These are phyloP conservation scores for Coemansia umbellata DNA, from an alignment of 192 early-diverging fungal species.

Conservation along the genomic window DNA sequence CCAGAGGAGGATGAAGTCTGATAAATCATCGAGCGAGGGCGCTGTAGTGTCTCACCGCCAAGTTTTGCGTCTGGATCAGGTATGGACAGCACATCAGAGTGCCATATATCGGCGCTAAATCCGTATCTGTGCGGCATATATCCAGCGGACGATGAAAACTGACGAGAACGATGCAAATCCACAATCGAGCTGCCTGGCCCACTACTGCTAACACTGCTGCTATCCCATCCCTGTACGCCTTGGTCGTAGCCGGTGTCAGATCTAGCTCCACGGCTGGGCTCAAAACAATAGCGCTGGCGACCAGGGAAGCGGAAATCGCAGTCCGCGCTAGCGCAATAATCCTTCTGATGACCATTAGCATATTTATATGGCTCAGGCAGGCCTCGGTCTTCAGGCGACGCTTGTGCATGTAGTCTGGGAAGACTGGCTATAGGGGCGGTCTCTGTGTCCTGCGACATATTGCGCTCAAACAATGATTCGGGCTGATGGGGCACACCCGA, in stretches of 20 bases:
- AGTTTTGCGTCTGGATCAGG: conserved; percentile 24
- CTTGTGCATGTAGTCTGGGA: conserved; percentile 9
- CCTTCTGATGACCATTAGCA: not conserved
- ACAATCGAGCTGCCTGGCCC: conserved; percentile 8
- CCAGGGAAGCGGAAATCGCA: not conserved
- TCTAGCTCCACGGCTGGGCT: conserved; percentile 6
- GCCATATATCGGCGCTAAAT: conserved; percentile 30
- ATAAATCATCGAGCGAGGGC: conserved; percentile 38
- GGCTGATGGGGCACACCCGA: conserved; percentile 9
- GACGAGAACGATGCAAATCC: conserved; percentile 10
- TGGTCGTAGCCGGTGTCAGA: conserved; percentile 3
- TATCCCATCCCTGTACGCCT: not conserved
- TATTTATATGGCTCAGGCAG: too few relatives aligned
- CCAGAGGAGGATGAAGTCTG: not conserved
- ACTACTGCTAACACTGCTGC: too few relatives aligned
- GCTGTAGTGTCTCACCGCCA: conserved; percentile 5
- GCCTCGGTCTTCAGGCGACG: not conserved
- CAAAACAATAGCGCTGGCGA: conserved; percentile 4
- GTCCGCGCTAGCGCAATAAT: not conserved
- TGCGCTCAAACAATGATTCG: conserved; percentile 29
- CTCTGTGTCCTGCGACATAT: conserved; percentile 22
- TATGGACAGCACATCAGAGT: conserved; percentile 32
- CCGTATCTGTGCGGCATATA: conserved; percentile 4
- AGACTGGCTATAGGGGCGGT: conserved; percentile 27
- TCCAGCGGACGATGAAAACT: conserved; percentile 22